Base-by-base conservation (phyloP, 345 rosid species). In the Rhodomyrtus tomentosa region DNA sequence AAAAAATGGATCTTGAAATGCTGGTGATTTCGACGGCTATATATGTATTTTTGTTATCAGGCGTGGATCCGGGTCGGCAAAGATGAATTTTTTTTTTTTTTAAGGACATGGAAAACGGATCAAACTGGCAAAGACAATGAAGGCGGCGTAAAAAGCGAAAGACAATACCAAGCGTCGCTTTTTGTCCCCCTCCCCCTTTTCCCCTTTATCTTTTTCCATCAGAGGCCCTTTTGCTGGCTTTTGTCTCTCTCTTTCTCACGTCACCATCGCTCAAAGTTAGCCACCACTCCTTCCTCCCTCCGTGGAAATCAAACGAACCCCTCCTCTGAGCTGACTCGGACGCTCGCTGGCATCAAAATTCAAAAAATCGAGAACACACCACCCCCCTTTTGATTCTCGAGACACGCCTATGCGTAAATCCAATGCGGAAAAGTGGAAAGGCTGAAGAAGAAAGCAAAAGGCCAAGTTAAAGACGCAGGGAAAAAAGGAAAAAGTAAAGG, bases 81-180 rank as follows among this genome's bases (percentile, higher is more conserved):
- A 18, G 42, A 68, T 20, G 42, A 22, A 0, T 32, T 68, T 68
- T 29, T 16, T 8, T 42, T 0, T 32, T 68, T 68, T 29, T 16
- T 8, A 42, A 16, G 76, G 76, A 32, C 76, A 68, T 68, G 1
- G 76, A 18, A 32, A 45, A 20, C 12, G 76, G 76, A 68, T 68
- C 76, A 68, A 68, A 80, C 51, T 48, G 53, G 84, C 84, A 59
- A 89, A 83, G 89, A 81, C 92, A 87, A 84, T 81, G 89, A 90
- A 89, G 93, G 88, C 95, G 95, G 95, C 93, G 92, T 86, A 55
- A 88, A 90, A 88, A 82, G 88, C 89, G 85, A 82, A 82, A 53
- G 38, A 18, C 45, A n/a, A n/a, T n/a, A n/a, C 55, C 68, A 32
- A 48, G 25, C 82, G 21, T 79, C 55, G 50, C 68, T 42, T 58